Percentiles rank a stretch among this genome's conserved stretches.
phyloP scores from a whole-genome alignment of 306 rosid species.

The Fagus sylvatica region DNA sequence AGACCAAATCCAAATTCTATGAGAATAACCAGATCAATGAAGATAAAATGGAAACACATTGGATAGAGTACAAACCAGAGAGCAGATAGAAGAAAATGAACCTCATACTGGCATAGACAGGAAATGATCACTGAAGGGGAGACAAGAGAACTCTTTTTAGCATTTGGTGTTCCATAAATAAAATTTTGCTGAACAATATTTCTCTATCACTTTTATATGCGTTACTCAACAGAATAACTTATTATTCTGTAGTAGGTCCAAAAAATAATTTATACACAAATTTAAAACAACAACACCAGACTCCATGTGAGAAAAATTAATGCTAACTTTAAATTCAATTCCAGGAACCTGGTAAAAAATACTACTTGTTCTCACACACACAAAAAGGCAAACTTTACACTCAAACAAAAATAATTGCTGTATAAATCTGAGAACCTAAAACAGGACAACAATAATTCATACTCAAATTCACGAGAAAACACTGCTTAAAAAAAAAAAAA shows the following conservation, averaged over 20 bases:
- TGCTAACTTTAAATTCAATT: background rate
- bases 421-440: background rate
- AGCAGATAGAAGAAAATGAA: background rate
- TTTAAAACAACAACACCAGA: background rate
- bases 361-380: background rate
- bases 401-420: background rate
- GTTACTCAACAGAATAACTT: background rate
- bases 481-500: background rate
- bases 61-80: background rate
- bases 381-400: background rate
- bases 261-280: background rate
- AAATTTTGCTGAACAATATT: background rate
- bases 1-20: background rate
- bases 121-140: background rate
- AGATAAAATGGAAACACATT: background rate
- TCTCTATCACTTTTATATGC: background rate
- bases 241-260: background rate
- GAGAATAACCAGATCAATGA: background rate
- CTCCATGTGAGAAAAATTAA: background rate
- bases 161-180: background rate
- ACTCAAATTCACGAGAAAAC: conserved; percentile 1
- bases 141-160: background rate
- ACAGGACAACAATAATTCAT: background rate
- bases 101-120: background rate
- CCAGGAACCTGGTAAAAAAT: background rate